phyloP scores from a whole-genome alignment of 176 grass and related monocot genomes.

The Triticum turgidum region DNA sequence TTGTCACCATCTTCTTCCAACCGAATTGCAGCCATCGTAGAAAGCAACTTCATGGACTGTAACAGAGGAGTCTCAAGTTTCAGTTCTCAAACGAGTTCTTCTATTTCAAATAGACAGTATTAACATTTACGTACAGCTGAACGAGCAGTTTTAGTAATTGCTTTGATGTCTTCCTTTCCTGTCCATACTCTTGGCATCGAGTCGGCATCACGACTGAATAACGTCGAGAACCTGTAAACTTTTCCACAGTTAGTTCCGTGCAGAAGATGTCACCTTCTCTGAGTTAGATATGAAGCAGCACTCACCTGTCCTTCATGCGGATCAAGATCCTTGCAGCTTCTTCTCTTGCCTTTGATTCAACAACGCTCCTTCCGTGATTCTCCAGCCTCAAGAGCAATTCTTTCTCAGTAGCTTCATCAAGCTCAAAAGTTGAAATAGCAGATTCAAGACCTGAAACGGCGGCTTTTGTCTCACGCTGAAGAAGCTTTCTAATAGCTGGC shows the following conservation, averaged over 20 bases:
- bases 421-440: conserved; percentile 66
- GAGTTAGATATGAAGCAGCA: not conserved
- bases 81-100: conserved; percentile 16
- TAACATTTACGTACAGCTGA: conserved; percentile 63
- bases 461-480: conserved; percentile 71
- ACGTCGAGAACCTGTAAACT: conserved; percentile 69
- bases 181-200: conserved; percentile 99
- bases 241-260: conserved; percentile 11
- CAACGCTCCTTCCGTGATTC: conserved; percentile 69
- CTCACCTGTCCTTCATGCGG: conserved; percentile 95
- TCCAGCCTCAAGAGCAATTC: conserved; percentile 72
- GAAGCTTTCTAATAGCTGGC: conserved; percentile 89
- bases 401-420: conserved; percentile 64
- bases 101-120: conserved; percentile 7
- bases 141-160: conserved; percentile 93
- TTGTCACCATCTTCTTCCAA: conserved; percentile 82
- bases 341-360: conserved; percentile 89
- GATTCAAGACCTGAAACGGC: conserved; percentile 69
- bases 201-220: conserved; percentile 89
- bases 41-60: conserved; percentile 98
- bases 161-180: conserved; percentile 97
- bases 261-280: not conserved
- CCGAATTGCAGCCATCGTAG: conserved; percentile 86
- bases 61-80: conserved; percentile 13
- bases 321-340: conserved; percentile 83